Conservation (phyloP, 495 filamentous ascomycete species). For the Xylaria acuta region DNA sequence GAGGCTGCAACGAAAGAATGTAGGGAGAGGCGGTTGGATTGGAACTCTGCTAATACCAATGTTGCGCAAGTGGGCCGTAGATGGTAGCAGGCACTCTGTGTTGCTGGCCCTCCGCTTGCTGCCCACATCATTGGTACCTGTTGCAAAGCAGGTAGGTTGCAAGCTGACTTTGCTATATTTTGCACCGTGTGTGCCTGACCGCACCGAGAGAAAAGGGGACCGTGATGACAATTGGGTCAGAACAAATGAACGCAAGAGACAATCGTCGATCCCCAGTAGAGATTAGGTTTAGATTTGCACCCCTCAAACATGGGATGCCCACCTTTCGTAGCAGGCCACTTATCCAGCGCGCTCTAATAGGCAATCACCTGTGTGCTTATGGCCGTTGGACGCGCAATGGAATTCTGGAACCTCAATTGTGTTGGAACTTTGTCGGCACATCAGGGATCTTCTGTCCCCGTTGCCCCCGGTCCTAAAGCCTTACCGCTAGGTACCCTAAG, state of each 20-base stretch:
- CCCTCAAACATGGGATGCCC: constrained; percentile 21
- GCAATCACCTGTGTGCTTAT: constrained; percentile 17
- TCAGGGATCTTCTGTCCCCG: constrained; percentile 22
- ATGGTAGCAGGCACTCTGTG: constrained; percentile 15
- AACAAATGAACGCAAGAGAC: constrained; percentile 15
- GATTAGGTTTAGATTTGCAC: constrained; percentile 14
- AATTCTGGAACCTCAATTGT: constrained; percentile 15
- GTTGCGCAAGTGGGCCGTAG: constrained; percentile 19
- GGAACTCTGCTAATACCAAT: constrained; percentile 2
- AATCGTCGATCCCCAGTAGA: constrained; percentile 16
- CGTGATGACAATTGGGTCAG: constrained; percentile 12
- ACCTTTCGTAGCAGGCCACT: constrained; percentile 5
- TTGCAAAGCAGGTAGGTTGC: not conserved
- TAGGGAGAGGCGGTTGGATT: constrained; percentile 18
- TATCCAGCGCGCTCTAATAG: constrained; percentile 6
- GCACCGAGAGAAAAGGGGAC: not conserved
- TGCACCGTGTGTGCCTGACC: constrained; percentile 12
- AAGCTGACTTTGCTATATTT: too few relatives aligned
- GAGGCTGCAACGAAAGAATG: constrained; percentile 21
- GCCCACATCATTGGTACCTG: not conserved
- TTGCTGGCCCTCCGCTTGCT: constrained; percentile 7
- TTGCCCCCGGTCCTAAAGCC: not conserved
- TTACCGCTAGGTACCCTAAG: not conserved
- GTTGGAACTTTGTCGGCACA: constrained; percentile 29
- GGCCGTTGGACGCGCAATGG: constrained; percentile 26